These are phyloP conservation scores for Melampsora larici-populina DNA, from an alignment of 1,284 basidiomycete genomes.

Conservation along the genomic window DNA sequence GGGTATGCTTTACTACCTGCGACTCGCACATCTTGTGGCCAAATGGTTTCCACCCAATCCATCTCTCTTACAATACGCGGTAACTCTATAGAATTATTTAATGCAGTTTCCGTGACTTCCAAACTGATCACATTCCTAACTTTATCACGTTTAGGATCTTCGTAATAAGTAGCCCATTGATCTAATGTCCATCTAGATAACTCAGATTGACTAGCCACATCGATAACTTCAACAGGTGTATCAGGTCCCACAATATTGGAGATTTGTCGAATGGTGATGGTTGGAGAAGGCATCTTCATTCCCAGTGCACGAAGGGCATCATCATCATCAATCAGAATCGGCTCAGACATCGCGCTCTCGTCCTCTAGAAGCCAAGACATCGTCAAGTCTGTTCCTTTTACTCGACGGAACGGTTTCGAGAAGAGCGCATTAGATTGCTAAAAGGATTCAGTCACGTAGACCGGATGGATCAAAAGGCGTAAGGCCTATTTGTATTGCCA, in stretches of 20 bases:
- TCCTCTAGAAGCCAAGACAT: conserved; percentile 12
- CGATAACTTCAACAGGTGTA: conserved; percentile 45
- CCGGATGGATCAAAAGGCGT: not conserved
- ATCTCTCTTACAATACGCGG: conserved; percentile 67
- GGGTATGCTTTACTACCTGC: conserved; percentile 62
- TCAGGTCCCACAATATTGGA: conserved; percentile 22
- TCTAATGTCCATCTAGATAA: conserved; percentile 69
- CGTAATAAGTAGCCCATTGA: conserved; percentile 85
- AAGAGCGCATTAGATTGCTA: not conserved
- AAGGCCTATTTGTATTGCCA: not conserved
- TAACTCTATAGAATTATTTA: conserved; percentile 73
- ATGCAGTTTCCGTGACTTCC: conserved; percentile 72
- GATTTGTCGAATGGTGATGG: conserved; percentile 27
- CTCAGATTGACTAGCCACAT: conserved; percentile 54
- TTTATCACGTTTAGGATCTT: conserved; percentile 67
- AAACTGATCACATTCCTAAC: conserved; percentile 85
- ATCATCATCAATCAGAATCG: conserved; percentile 27
- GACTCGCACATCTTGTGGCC: conserved; percentile 61
- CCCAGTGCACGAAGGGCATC: conserved; percentile 1
- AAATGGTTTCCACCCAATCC: conserved; percentile 95
- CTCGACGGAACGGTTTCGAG: conserved; percentile 21
- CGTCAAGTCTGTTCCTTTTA: conserved; percentile 11
- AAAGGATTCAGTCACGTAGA: not conserved
- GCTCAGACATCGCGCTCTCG: conserved; percentile 12
- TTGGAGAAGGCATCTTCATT: conserved; percentile 16